These are phyloP conservation scores for Zhuliangozyma parablackwelliae DNA, from an alignment of 1,139 yeast genomes.

Conservation along the genomic window DNA sequence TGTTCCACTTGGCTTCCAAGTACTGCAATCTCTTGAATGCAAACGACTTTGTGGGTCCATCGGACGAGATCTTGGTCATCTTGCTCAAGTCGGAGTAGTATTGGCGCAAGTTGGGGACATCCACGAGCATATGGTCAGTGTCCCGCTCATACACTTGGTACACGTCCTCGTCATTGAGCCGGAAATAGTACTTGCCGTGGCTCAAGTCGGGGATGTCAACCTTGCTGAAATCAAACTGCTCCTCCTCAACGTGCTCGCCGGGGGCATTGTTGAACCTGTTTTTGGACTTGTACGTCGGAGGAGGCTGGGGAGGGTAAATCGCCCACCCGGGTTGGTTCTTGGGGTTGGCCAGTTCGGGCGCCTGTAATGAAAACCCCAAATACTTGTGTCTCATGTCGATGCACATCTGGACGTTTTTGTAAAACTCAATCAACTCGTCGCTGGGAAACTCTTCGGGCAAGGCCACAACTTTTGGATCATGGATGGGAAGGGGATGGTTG, in stretches of 20 bases:
- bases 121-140: constrained; percentile 37
- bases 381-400: constrained; percentile 75
- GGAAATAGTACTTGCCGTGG: constrained; percentile 45
- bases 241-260: constrained; percentile 24
- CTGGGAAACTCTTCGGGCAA: constrained; percentile 67
- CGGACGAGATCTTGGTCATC: constrained; percentile 70
- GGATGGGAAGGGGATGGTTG: constrained; percentile 12
- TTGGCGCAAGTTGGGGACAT: constrained; percentile 76
- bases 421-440: constrained; percentile 65
- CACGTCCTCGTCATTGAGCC: constrained; percentile 59
- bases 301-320: constrained; percentile 91
- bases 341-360: constrained; percentile 69
- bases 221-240: constrained; percentile 57
- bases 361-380: constrained; percentile 64
- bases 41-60: constrained; percentile 96
- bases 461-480: constrained; percentile 24
- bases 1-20: constrained; percentile 94
- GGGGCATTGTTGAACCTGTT: constrained; percentile 53
- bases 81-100: constrained; percentile 79
- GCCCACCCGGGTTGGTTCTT: constrained; percentile 69
- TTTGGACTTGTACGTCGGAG: constrained; percentile 80
- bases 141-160: constrained; percentile 54
- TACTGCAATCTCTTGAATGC: constrained; percentile 92
- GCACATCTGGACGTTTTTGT: constrained; percentile 65
- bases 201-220: constrained; percentile 60